Conservation (phyloP, 805 yeast genomes). For the Ogataea naganishii region DNA sequence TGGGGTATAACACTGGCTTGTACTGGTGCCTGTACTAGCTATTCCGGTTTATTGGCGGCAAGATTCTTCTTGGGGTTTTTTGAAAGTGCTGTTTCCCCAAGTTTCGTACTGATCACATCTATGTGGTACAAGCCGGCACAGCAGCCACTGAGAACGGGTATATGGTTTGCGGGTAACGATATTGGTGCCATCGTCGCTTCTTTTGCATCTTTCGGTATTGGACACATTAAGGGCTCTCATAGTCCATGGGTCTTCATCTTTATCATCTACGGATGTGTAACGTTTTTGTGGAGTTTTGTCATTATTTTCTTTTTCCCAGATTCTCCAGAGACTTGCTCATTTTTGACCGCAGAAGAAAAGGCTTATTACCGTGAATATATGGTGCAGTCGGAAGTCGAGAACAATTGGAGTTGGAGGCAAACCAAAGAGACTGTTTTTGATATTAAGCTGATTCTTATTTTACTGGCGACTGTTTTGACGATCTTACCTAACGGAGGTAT, state of each 20-base stretch:
- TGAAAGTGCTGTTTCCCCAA: slow-evolving; percentile 49
- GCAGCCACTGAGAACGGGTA: slow-evolving; percentile 26
- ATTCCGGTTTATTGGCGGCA: slow-evolving; percentile 36
- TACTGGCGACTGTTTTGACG: slow-evolving; percentile 32
- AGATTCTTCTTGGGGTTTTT: slow-evolving; percentile 43
- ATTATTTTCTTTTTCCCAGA: slow-evolving; percentile 29
- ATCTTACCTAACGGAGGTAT: slow-evolving; percentile 38
- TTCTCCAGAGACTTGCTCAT: slow-evolving; percentile 37
- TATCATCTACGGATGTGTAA: slow-evolving; percentile 50
- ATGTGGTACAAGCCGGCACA: slow-evolving; percentile 49
- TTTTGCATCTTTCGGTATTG: slow-evolving; percentile 46
- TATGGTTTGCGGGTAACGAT: slow-evolving; percentile 39
- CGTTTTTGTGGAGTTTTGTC: slow-evolving; percentile 28
- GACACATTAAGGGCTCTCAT: slow-evolving; percentile 29
- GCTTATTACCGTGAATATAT: slow-evolving; percentile 41
- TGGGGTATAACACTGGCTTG: slow-evolving; percentile 63
- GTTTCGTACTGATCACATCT: slow-evolving; percentile 44
- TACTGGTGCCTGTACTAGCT: slow-evolving; percentile 32
- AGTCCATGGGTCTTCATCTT: slow-evolving; percentile 56
- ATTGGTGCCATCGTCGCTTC: slow-evolving; percentile 40
- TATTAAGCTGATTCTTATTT: slow-evolving; percentile 37
- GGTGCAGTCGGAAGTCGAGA: slow-evolving; percentile 48
- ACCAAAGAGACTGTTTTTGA: slow-evolving; percentile 43
- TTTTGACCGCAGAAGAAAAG: slow-evolving; percentile 32
- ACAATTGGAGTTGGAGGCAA: slow-evolving; percentile 45